phyloP scores from a whole-genome alignment of 225 moss, liverwort and hornwort genomes.

The Takakia lepidozioides region DNA sequence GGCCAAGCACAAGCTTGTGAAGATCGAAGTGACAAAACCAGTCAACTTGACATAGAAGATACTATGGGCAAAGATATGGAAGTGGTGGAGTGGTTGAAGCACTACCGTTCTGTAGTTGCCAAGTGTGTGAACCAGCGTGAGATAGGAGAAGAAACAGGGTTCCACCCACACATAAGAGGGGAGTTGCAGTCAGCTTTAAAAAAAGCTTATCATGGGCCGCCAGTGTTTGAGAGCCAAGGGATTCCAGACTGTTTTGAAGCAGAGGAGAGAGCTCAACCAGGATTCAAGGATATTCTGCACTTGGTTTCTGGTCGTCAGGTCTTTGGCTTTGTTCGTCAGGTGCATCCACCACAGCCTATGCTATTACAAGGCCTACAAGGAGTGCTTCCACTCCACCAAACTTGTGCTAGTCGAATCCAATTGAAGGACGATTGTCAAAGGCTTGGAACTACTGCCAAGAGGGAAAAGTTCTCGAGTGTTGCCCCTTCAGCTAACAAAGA shows the following conservation, averaged over 20 bases:
- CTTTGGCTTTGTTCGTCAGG: conserved; percentile 71
- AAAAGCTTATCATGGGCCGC: conserved; percentile 86
- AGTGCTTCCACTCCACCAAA: conserved; percentile 6
- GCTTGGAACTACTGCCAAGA: conserved; percentile 6
- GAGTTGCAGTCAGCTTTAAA: conserved; percentile 68
- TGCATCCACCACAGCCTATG: conserved; percentile 11
- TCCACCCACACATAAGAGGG: conserved; percentile 53
- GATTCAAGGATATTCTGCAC: conserved; percentile 62
- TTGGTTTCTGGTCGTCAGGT: conserved; percentile 88
- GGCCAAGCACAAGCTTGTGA: conserved; percentile 17
- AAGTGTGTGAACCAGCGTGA: too few species aligned
- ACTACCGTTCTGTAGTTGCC: conserved; percentile 63
- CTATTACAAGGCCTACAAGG: conserved; percentile 26
- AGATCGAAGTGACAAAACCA: conserved; percentile 18
- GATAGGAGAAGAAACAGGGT: conserved; percentile 10
- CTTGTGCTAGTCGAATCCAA: too few species aligned
- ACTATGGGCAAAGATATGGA: conserved; percentile 45
- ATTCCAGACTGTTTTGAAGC: conserved; percentile 87
- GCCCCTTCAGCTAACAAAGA: too few species aligned
- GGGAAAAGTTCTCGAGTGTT: neutral
- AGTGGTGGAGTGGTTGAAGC: conserved; percentile 77
- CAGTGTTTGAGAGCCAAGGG: conserved; percentile 56
- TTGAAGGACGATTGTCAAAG: neutral
- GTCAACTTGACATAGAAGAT: conserved; percentile 22
- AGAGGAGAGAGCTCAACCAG: conserved; percentile 77